Base-by-base conservation (phyloP, 768 basidiomycete genomes). In the Kwoniella dendrophila region DNA sequence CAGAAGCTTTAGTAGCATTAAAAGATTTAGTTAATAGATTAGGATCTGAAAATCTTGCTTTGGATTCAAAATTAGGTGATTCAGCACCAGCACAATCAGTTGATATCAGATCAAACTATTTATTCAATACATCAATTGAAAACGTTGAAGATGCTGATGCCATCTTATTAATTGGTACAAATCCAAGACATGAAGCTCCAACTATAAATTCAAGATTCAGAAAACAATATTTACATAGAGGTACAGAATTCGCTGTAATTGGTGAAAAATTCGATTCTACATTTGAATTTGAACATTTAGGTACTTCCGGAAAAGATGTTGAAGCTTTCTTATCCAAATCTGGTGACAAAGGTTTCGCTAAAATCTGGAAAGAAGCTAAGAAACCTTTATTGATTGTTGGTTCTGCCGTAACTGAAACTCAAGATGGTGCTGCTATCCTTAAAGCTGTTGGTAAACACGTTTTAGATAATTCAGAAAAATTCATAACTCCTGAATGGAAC, bases 141-240 rank as follows among this genome's bases (percentile, higher is more conserved):
- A 90, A 90, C 24, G 84, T 95, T 27, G 96, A 96, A 74, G 83
- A 87, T 47, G 94, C 96, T 24, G 96, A 99, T 70, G 90, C 82
- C 20, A 90, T 99, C 67, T 86, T 98, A 7, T 85, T 99, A 29
- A 86, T 98, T 69, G 96, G 95, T 59, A 96, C 93, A 43, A 96
- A 98, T 81, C 95, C 95, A 10, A 84, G 96, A 20, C 94, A 97
- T 76, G 96, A 99, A 80, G 96, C 93, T 4, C 89, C 96, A 22
- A 94, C 97, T 57, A 83, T 98, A 68, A 99, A 98, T 83, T 92
- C 94, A 26, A 90, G 96, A 65, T 91, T 99, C 72, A 86, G 96
- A 70, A 94, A 92, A 83, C 88, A 86, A 71, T 99, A 92, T 90
- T 77, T 99, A 67, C 88, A 94, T 75, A 87, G 87, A 5, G 85